A percentile compares a stretch with the other conserved stretches of the same genome.
These are phyloP conservation scores for Pyrenophora graminea DNA, from an alignment of 2,329 filamentous ascomycete species.

Conservation along the genomic window DNA sequence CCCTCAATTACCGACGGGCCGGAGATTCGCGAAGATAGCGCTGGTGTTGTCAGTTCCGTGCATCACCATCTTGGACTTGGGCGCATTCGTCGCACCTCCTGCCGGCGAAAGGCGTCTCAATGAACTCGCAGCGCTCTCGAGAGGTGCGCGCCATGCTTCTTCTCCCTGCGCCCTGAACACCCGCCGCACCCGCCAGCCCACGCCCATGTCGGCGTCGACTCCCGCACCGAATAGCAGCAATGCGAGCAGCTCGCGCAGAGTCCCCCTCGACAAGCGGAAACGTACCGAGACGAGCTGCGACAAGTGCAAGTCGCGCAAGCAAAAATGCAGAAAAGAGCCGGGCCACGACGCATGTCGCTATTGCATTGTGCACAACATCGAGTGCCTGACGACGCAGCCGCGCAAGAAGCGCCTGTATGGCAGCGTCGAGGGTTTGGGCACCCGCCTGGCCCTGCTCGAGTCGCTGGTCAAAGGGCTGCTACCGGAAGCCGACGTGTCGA, in stretches of 20 bases:
- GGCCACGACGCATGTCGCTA: conserved; percentile 49
- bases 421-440: conserved; percentile 49
- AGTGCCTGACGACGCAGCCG: conserved; percentile 51
- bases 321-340: conserved; percentile 50
- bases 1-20: conserved; percentile 9
- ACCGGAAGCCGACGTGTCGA: conserved; percentile 50
- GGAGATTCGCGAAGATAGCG: conserved; percentile 3
- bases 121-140: conserved; percentile 4
- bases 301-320: conserved; percentile 54
- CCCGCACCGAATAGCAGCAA: conserved; percentile 14
- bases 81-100: conserved; percentile 7
- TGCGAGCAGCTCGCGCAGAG: conserved; percentile 38
- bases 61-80: conserved; percentile 5
- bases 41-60: conserved; percentile 4
- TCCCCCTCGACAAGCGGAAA: conserved; percentile 52
- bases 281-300: conserved; percentile 53
- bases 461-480: conserved; percentile 52
- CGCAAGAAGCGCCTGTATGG: conserved; percentile 53
- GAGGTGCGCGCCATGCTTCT: conserved; percentile 15
- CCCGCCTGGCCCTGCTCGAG: conserved; percentile 49
- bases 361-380: conserved; percentile 48
- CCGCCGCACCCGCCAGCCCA: conserved; percentile 9
- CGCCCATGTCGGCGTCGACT: conserved; percentile 13
- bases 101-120: conserved; percentile 8
- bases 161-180: conserved; percentile 10